Conservation (phyloP, 345 rosid genomes). For the Angophora floribunda region DNA sequence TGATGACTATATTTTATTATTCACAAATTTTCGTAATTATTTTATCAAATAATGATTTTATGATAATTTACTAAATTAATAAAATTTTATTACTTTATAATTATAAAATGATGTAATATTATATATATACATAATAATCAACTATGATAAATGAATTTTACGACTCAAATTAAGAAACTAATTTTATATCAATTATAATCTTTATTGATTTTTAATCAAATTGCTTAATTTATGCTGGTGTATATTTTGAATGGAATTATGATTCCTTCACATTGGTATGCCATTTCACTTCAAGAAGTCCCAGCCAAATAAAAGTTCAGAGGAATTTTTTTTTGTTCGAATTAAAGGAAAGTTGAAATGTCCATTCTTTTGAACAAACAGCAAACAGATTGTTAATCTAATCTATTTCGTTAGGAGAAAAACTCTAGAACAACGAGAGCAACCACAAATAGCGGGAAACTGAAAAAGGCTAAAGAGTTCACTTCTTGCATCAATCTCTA, state of each 20-base stretch:
- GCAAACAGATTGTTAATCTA: neutral
- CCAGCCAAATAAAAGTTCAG: neutral
- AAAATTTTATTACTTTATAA: too few relatives aligned
- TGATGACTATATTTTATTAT: too few relatives aligned
- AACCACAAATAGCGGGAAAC: neutral
- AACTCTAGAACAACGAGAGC: neutral
- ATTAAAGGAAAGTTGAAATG: neutral
- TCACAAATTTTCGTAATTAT: too few relatives aligned
- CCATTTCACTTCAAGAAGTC: neutral
- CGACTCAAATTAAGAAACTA: neutral
- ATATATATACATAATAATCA: neutral
- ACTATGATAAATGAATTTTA: neutral
- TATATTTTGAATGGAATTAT: neutral
- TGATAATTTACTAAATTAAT: too few relatives aligned
- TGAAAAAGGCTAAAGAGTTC: neutral
- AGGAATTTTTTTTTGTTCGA: neutral
- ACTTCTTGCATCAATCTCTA: neutral
- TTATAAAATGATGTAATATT: too few relatives aligned
- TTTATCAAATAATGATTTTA: too few relatives aligned
- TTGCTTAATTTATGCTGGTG: neutral
- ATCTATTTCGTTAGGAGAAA: accelerated
- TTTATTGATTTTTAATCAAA: neutral
- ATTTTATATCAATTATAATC: neutral
- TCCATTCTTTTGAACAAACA: neutral
- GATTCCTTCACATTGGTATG: neutral